Evolutionary conservation across 2,329 filamentous ascomycete genomes (phyloP).

Genomic region (Aspergillus pseudoviridinutans): DNA sequence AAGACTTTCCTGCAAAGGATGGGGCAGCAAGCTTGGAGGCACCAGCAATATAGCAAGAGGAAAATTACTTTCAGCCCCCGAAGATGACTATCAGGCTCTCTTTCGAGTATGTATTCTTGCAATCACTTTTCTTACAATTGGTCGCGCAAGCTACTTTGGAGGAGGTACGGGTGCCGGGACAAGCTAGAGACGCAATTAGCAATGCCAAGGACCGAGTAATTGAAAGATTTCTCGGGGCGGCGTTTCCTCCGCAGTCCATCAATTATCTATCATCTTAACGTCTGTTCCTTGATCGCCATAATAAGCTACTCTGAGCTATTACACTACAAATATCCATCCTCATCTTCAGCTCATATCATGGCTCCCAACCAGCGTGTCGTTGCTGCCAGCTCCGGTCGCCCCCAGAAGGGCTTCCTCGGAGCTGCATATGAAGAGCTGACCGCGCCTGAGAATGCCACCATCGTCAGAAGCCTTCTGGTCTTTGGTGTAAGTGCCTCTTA

Average conservation of each 20-base stretch:
- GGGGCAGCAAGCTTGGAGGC: background rate
- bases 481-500: conserved; percentile 57
- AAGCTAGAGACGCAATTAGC: conserved; percentile 31
- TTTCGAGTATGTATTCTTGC: background rate
- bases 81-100: background rate
- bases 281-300: conserved; percentile 1
- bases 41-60: background rate
- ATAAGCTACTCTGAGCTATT: conserved; percentile 8
- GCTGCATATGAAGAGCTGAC: conserved; percentile 61
- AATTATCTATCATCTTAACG: background rate
- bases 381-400: conserved; percentile 45
- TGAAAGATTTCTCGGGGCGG: conserved; percentile 32
- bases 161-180: conserved; percentile 23
- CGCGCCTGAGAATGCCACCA: conserved; percentile 63
- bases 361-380: conserved; percentile 58
- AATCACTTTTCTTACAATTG: background rate
- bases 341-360: conserved; percentile 44
- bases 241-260: conserved; percentile 2
- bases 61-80: background rate
- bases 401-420: conserved; percentile 51
- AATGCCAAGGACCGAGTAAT: conserved; percentile 22
- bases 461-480: conserved; percentile 63
- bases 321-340: conserved; percentile 1
- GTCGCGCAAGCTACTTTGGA: conserved; percentile 11
- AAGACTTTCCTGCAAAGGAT: conserved; percentile 2